Conservation (phyloP, 2,329 filamentous ascomycete genomes). For the Pseudogymnoascus sp. region DNA sequence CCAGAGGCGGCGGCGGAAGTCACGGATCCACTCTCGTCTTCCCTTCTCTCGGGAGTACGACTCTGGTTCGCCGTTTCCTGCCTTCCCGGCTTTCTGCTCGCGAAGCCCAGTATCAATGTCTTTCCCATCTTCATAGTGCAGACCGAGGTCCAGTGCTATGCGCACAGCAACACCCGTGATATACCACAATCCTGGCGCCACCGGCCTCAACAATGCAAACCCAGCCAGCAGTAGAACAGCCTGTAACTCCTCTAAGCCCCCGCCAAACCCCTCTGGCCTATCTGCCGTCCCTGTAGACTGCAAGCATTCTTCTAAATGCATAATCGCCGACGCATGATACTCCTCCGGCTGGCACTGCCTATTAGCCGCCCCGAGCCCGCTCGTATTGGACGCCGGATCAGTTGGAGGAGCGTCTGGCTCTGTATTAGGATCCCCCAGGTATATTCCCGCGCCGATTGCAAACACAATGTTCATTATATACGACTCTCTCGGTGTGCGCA, state of each 20-base stretch:
- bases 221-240: constrained; percentile 86
- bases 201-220: constrained; percentile 82
- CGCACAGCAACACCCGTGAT: constrained; percentile 91
- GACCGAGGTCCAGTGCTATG: constrained; percentile 79
- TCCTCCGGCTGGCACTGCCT: constrained; percentile 78
- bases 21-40: constrained; percentile 73
- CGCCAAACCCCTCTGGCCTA: constrained; percentile 58
- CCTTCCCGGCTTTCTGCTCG: constrained; percentile 34
- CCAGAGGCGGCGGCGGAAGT: constrained; percentile 81
- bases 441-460: constrained; percentile 89
- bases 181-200: constrained; percentile 93
- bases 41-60: constrained; percentile 46
- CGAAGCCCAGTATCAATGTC: constrained; percentile 53
- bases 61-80: constrained; percentile 29
- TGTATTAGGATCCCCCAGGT: constrained; percentile 59
- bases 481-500: constrained; percentile 69
- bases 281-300: constrained; percentile 50
- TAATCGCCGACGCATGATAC: constrained; percentile 90
- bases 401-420: constrained; percentile 24
- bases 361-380: constrained; percentile 25
- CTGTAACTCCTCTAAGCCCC: constrained; percentile 85
- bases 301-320: constrained; percentile 82
- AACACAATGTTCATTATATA: constrained; percentile 97
- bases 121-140: constrained; percentile 85
- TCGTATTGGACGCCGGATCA: constrained; percentile 20